Percentiles rank a stretch among this genome's conserved stretches.
phyloP scores from a whole-genome alignment of 2,329 filamentous ascomycete species.

The Teratosphaeria gauchensis region DNA sequence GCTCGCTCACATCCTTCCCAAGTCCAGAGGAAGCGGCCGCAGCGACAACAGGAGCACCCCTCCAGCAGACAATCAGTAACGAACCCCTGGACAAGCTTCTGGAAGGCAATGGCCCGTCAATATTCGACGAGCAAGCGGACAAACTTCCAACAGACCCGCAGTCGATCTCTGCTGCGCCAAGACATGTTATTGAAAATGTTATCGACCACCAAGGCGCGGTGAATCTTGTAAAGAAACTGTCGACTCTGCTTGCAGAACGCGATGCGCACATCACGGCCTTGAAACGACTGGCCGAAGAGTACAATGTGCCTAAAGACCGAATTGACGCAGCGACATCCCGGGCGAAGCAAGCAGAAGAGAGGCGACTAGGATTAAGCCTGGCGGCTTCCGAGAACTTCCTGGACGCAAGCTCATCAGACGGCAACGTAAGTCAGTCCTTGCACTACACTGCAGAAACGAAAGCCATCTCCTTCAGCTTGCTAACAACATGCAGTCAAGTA shows the following conservation, averaged over 20 bases:
- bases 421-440: conserved; percentile 4
- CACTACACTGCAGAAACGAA: background rate
- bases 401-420: conserved; percentile 4
- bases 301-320: conserved; percentile 19
- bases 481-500: background rate
- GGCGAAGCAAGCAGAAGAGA: conserved; percentile 20
- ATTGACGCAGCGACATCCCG: conserved; percentile 18
- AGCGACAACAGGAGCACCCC: background rate
- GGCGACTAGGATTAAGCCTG: conserved; percentile 15
- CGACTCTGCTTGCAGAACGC: conserved; percentile 20
- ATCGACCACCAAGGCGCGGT: conserved; percentile 23
- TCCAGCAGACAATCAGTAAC: conserved; percentile 1
- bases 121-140: conserved; percentile 21
- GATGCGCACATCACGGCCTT: conserved; percentile 27
- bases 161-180: conserved; percentile 16
- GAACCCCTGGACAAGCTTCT: conserved; percentile 18
- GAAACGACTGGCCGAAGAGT: conserved; percentile 24
- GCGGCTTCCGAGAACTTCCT: conserved; percentile 16
- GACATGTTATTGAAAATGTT: conserved; percentile 15
- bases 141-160: conserved; percentile 15
- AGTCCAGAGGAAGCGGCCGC: conserved; percentile 12
- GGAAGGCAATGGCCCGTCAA: conserved; percentile 20
- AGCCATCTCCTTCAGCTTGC: background rate
- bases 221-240: conserved; percentile 19
- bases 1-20: conserved; percentile 23